Conservation (phyloP, 1,284 basidiomycete genomes). For the Gomphus sp. region DNA sequence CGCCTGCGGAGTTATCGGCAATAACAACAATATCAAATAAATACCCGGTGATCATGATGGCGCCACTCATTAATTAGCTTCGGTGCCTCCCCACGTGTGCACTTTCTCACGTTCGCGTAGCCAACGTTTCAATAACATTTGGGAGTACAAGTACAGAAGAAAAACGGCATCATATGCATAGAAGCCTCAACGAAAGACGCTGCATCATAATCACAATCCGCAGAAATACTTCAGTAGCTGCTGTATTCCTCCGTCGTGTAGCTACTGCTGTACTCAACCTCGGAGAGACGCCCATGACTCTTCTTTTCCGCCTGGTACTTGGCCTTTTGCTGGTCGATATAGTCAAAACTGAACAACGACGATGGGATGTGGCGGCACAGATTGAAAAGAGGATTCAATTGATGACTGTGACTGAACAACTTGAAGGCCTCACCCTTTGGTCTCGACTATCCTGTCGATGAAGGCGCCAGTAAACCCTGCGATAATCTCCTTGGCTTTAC, state of each 20-base stretch:
- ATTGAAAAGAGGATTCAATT: not conserved
- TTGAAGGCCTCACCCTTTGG: constrained; percentile 38
- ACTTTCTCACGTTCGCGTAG: too few species aligned
- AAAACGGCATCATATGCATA: too few species aligned
- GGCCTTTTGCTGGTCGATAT: not conserved
- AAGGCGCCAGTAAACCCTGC: constrained; percentile 37
- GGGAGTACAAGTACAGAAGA: too few species aligned
- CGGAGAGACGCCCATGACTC: not conserved
- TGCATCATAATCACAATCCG: too few species aligned
- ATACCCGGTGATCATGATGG: too few species aligned
- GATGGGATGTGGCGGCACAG: not conserved
- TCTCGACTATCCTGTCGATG: constrained; percentile 37
- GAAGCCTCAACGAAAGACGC: too few species aligned
- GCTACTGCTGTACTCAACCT: not conserved
- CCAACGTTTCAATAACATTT: too few species aligned
- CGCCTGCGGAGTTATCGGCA: too few species aligned
- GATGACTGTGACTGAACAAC: not conserved
- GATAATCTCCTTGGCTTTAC: constrained; percentile 34
- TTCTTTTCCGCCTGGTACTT: not conserved
- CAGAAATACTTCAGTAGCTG: not conserved
- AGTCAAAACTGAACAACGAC: not conserved
- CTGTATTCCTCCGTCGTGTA: not conserved
- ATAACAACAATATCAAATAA: too few species aligned
- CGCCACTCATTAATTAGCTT: too few species aligned
- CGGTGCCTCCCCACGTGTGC: too few species aligned